These are phyloP conservation scores for Sugiyamaella xylanicola DNA, from an alignment of 1,139 yeast species.

Conservation along the genomic window DNA sequence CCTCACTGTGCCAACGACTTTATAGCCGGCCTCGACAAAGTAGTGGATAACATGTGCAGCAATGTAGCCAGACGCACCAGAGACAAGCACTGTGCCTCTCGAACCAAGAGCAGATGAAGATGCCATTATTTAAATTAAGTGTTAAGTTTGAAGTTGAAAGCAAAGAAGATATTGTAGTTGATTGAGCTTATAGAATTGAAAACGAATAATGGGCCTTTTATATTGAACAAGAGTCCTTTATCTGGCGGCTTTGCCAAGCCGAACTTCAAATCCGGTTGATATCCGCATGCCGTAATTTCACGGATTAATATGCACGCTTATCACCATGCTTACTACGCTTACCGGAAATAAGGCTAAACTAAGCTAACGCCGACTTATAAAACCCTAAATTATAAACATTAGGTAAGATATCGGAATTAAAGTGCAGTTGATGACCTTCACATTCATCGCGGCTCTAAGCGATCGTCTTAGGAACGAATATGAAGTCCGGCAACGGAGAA, in stretches of 20 bases:
- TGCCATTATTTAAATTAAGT: neutral
- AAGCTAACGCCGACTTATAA: no score
- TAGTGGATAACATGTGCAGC: neutral
- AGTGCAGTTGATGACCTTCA: no score
- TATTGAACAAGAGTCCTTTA: neutral
- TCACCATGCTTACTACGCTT: neutral
- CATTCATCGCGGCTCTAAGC: no score
- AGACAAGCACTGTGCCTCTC: neutral
- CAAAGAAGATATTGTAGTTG: no score
- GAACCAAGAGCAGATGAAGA: neutral
- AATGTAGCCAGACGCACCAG: neutral
- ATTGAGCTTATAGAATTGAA: no score
- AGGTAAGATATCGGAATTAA: no score
- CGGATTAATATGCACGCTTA: no score
- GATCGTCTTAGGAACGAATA: no score
- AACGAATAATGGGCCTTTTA: no score
- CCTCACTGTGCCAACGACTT: slow-evolving; percentile 3
- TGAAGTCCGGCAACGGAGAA: no score
- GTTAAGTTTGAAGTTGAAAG: neutral
- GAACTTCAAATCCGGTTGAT: neutral
- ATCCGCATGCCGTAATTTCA: neutral
- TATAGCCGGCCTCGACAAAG: neutral
- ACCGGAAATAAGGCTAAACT: neutral
- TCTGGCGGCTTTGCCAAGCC: no score
- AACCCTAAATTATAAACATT: no score